phyloP scores from a whole-genome alignment of 2,329 filamentous ascomycete species.

The Botrytis tulipae region DNA sequence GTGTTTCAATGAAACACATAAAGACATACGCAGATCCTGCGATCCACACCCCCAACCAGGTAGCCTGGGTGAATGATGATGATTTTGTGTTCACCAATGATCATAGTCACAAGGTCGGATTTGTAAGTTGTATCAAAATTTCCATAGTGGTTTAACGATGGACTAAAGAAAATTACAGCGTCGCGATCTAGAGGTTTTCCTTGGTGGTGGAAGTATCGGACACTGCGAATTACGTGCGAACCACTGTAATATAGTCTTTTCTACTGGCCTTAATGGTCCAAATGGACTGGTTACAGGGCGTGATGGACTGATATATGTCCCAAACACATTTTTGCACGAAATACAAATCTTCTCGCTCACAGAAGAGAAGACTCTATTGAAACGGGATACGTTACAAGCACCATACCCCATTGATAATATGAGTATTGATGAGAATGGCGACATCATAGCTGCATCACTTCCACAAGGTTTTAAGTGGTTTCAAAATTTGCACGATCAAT shows the following conservation, averaged over 20 bases:
- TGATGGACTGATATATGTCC: constrained; percentile 41
- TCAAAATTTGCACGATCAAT: constrained; percentile 31
- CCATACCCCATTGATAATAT: constrained; percentile 41
- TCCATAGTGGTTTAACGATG: not conserved
- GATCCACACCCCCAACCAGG: constrained; percentile 41
- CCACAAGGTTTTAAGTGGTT: constrained; percentile 34
- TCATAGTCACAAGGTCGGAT: constrained; percentile 37
- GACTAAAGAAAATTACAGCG: constrained; percentile 24
- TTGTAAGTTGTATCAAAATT: constrained; percentile 26
- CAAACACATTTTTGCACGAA: constrained; percentile 29
- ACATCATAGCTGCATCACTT: constrained; percentile 40
- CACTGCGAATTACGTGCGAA: constrained; percentile 34
- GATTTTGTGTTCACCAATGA: constrained; percentile 43
- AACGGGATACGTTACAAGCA: constrained; percentile 34
- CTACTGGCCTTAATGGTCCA: constrained; percentile 34
- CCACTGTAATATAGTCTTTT: constrained; percentile 35
- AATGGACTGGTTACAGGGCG: constrained; percentile 39
- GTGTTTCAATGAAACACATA: constrained; percentile 37
- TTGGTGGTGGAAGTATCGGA: constrained; percentile 37
- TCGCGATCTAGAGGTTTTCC: constrained; percentile 33
- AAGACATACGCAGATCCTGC: constrained; percentile 37
- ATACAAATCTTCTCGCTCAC: constrained; percentile 23
- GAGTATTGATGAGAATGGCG: constrained; percentile 40
- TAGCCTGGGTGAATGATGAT: constrained; percentile 39
- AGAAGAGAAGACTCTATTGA: constrained; percentile 21